Conservation (phyloP, 2,329 filamentous ascomycete species). For the Lanzia echinophila region DNA sequence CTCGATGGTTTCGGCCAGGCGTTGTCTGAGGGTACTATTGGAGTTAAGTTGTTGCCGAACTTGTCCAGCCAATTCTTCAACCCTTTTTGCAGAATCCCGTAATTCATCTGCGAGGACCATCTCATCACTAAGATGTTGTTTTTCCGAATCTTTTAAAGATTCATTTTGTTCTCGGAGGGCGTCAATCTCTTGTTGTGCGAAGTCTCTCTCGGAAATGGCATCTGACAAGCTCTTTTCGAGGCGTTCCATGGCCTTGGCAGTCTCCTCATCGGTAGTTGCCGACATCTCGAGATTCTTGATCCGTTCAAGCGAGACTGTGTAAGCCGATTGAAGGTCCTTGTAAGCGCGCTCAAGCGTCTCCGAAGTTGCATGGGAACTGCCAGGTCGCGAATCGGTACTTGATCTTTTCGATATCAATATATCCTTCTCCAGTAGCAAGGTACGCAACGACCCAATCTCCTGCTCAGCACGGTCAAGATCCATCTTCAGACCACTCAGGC, state of each 20-base stretch:
- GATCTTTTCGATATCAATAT: constrained; percentile 59
- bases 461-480: constrained; percentile 92
- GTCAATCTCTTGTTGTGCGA: constrained; percentile 59
- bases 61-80: constrained; percentile 72
- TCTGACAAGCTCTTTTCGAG: constrained; percentile 63
- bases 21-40: constrained; percentile 68
- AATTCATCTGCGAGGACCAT: constrained; percentile 62
- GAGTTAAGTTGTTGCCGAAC: constrained; percentile 74
- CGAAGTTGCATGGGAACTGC: constrained; percentile 52
- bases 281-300: constrained; percentile 57
- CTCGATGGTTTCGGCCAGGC: constrained; percentile 71
- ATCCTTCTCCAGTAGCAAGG: constrained; percentile 74
- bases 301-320: constrained; percentile 57
- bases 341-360: constrained; percentile 69
- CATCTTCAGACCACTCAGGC: constrained; percentile 83
- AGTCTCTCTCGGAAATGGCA: constrained; percentile 65
- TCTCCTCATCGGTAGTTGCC: constrained; percentile 48
- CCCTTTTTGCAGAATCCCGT: constrained; percentile 63
- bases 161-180: constrained; percentile 57
- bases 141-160: constrained; percentile 49
- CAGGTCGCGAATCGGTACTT: constrained; percentile 34
- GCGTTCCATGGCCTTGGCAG: constrained; percentile 54
- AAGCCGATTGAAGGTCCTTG: constrained; percentile 65
- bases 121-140: constrained; percentile 51
- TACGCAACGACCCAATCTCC: constrained; percentile 78